These are phyloP conservation scores for Priceomyces haplophilus DNA, from an alignment of 805 yeast genomes.

Conservation along the genomic window DNA sequence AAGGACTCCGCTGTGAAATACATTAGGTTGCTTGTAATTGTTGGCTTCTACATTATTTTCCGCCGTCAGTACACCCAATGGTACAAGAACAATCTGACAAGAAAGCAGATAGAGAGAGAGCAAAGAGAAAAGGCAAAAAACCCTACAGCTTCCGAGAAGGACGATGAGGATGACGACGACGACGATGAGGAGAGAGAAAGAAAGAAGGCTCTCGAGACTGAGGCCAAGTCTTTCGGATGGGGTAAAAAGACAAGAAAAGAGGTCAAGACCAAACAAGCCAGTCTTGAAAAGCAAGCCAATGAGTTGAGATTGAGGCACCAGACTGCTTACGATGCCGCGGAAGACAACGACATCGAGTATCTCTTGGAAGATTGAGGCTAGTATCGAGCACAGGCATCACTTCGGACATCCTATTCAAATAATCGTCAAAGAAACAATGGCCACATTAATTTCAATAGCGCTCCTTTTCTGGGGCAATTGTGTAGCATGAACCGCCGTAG, in stretches of 20 bases:
- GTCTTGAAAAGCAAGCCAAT: conserved; percentile 46
- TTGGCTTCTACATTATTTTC: conserved; percentile 62
- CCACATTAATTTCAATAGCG: no score
- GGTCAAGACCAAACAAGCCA: conserved; percentile 52
- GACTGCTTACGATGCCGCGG: conserved; percentile 46
- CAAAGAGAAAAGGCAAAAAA: conserved; percentile 38
- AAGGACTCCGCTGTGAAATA: conserved; percentile 43
- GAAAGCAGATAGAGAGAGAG: conserved; percentile 47
- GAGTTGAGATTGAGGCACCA: conserved; percentile 40
- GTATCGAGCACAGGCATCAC: neutral
- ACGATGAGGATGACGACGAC: conserved; percentile 29
- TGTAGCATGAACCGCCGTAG: no score
- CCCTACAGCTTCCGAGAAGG: conserved; percentile 17
- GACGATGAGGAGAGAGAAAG: conserved; percentile 35
- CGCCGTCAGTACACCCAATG: conserved; percentile 56
- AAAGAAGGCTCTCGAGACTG: conserved; percentile 24
- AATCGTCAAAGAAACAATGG: no score
- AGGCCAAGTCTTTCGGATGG: conserved; percentile 66
- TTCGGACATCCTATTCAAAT: no score
- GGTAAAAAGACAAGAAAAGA: conserved; percentile 69
- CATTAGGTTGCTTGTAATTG: conserved; percentile 46
- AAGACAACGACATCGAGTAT: conserved; percentile 69
- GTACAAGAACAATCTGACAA: conserved; percentile 53
- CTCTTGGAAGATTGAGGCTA: conserved; percentile 52
- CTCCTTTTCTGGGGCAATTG: no score